Evolutionary conservation across 208 protist genomes (phyloP).

Genomic region (Blechomonas ayalai): DNA sequence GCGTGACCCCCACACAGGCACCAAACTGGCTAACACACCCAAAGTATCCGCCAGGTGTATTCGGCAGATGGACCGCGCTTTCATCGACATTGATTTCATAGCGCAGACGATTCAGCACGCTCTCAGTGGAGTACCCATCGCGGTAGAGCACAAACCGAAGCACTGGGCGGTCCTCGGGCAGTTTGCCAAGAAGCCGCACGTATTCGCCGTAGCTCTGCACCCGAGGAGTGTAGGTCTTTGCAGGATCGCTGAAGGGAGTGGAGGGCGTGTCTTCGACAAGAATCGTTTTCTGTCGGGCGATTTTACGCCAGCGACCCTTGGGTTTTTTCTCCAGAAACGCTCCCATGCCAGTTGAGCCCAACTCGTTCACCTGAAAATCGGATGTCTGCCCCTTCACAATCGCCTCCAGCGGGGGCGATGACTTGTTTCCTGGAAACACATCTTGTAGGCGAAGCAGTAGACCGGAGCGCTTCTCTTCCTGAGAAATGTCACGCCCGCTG

Average conservation of each 20-base stretch:
- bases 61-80: constrained; percentile 37
- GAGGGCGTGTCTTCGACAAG: constrained; percentile 54
- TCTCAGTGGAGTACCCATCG: constrained; percentile 35
- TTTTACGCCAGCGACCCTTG: constrained; percentile 70
- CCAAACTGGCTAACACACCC: constrained; percentile 69
- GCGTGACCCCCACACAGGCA: constrained; percentile 53
- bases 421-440: not conserved
- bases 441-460: constrained; percentile 26
- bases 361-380: constrained; percentile 75
- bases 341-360: constrained; percentile 19
- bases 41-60: constrained; percentile 43
- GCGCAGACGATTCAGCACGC: constrained; percentile 56
- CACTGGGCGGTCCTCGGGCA: constrained; percentile 37
- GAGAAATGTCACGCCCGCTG: constrained; percentile 30
- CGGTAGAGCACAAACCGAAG: constrained; percentile 74
- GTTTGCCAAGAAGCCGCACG: constrained; percentile 33
- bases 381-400: constrained; percentile 56
- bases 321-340: constrained; percentile 41
- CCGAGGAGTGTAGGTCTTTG: constrained; percentile 48
- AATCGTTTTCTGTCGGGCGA: constrained; percentile 47
- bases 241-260: constrained; percentile 50
- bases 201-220: constrained; percentile 78
- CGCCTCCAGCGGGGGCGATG: constrained; percentile 11
- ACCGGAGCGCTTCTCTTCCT: constrained; percentile 49
- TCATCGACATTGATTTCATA: constrained; percentile 46